Evolutionary conservation across 768 basidiomycete genomes (phyloP).

Genomic region (Suillus plorans): DNA sequence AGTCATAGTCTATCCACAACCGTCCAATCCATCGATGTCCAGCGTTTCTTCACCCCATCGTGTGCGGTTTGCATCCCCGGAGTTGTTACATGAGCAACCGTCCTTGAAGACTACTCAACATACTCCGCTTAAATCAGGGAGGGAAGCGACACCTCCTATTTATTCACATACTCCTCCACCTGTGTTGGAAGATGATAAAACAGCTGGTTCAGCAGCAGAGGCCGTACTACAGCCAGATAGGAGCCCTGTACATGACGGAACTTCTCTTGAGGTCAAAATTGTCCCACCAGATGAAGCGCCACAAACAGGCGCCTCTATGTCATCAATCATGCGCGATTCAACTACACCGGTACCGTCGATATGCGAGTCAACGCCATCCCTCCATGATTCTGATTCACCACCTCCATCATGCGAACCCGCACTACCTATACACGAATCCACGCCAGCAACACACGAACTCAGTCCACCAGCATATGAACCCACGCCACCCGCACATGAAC

Average conservation of each 20-base stretch:
- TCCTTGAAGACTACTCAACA: conserved; percentile 3
- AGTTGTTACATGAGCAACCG: conserved; percentile 19
- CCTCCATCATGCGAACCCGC: not conserved
- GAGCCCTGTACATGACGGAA: no score
- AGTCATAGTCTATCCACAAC: not conserved
- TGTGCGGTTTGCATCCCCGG: conserved; percentile 34
- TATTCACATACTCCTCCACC: not conserved
- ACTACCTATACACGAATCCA: not conserved
- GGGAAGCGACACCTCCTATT: not conserved
- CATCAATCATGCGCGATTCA: not conserved
- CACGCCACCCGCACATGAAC: conserved; percentile 12
- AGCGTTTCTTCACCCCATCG: conserved; percentile 11
- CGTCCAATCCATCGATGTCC: not conserved
- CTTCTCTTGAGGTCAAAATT: not conserved
- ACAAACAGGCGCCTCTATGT: not conserved
- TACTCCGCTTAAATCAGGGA: not conserved
- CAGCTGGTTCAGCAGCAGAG: not conserved
- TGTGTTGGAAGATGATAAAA: not conserved
- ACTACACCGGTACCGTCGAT: not conserved
- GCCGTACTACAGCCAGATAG: not conserved
- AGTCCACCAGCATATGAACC: conserved; percentile 11
- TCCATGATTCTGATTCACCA: not conserved
- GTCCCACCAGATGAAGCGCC: not conserved
- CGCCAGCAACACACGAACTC: conserved; percentile 14
- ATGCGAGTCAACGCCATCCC: not conserved